Conservation (phyloP, 148 eudicot species). For the Rhododendron molle region DNA sequence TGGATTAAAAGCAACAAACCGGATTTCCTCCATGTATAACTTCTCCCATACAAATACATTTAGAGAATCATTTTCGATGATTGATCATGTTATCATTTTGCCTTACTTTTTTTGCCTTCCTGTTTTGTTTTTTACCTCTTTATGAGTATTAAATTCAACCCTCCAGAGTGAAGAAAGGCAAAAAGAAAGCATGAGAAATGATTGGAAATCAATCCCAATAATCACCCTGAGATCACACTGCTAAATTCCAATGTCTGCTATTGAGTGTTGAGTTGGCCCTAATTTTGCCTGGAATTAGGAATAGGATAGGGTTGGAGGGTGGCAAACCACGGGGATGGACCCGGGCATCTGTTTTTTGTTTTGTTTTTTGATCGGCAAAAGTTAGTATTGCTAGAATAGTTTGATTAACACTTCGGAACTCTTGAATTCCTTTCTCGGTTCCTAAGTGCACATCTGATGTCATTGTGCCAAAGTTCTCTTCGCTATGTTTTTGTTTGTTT, state of each 20-base stretch:
- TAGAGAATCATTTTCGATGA: background rate
- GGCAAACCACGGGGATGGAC: background rate
- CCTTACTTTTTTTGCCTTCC: background rate
- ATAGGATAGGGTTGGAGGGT: background rate
- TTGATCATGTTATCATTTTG: slow-evolving; percentile 12
- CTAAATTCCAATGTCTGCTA: background rate
- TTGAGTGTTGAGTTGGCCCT: background rate
- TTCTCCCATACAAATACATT: background rate
- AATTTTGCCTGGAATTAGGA: background rate
- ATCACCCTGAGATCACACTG: background rate
- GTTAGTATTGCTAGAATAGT: background rate
- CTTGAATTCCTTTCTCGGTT: background rate
- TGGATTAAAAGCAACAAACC: slow-evolving; percentile 9
- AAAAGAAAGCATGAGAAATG: slow-evolving; percentile 11
- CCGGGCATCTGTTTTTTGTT: background rate
- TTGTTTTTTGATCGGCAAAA: too few relatives aligned
- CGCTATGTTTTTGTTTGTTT: too few relatives aligned
- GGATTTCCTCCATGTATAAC: background rate
- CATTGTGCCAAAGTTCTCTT: background rate
- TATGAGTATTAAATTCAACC: background rate
- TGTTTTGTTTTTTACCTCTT: slow-evolving; percentile 9
- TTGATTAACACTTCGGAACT: background rate
- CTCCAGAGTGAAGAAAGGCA: background rate
- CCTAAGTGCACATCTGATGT: background rate
- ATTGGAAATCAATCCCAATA: background rate